Evolutionary conservation across 495 filamentous ascomycete species (phyloP), one percentile per base, ranked within the genome.

Genomic region (Poronia punctata): DNA sequence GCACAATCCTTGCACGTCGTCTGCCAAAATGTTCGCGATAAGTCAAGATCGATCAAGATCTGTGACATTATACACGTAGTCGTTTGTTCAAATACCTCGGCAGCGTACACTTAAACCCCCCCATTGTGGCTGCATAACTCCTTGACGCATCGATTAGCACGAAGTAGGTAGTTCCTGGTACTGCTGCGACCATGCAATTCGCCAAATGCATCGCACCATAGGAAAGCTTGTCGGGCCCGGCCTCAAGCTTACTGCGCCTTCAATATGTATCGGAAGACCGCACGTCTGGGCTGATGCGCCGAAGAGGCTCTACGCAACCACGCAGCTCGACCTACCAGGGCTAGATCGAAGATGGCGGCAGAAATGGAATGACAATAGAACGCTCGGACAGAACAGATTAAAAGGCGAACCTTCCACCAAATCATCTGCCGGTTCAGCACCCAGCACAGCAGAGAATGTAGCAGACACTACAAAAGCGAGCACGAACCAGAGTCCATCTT

Each of bases 341-440:
- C 62, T 92, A 19, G 85, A 88, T 48, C 59, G 60, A 40, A 88
- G 88, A 81, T 92, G 87, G 87, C 82, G 77, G 24, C 48, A 59
- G 28, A 71, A 52, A 50, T 46, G 53, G 46, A 54, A 61, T 32
- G 41, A 45, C 17, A 25, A 29, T 6, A 29, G 28, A 27, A 49
- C 24, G 38, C 14, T 10, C 43, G 28, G 34, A 32, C 26, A 15
- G 21, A 26, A 25, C 35, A 46, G 21, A 46, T 40, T 21, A 12
- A 48, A 25, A 23, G 40, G 45, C 27, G 52, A 41, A 38, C 5
- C 33, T 8, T 10, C 24, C 10, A 26, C 27, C 10, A 14, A 20
- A 12, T 19, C 18, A 33, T 21, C 15, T 34, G 15, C 14, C n/a
- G 15, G 8, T 26, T 22, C 11, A 30, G 28, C 12, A 18, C 10